Evolutionary conservation across 2,329 filamentous ascomycete species (phyloP), one percentile per base, ranked within the genome.

Genomic region (Nothopassalora personata): DNA sequence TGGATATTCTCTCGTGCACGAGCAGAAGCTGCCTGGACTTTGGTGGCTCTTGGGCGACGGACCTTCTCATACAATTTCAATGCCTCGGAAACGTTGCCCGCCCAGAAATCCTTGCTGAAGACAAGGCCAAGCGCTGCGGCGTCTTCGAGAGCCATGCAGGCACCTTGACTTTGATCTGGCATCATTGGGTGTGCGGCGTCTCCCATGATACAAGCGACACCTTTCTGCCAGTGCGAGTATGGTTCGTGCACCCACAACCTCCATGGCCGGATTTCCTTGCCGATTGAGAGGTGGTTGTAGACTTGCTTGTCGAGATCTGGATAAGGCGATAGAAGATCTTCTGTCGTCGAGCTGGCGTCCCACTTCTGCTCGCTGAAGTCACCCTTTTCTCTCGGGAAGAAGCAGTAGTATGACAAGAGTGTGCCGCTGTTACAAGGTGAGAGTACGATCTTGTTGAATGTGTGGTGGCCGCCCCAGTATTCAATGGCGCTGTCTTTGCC

Each of bases 381-480:
- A 6, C 83, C 83, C 60, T 79, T 77, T 5, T 80, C 77, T 1
- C 82, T 78, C 0, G 85, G 81, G 72, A 87, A 88, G 77, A 88
- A 88, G 73, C 85, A 87, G 73, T 89, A 89, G 74, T 86, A 89
- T 0, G 84, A 87, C 3, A 88, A 76, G 2, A 88, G 74, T 60
- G 81, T 81, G 55, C 86, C 85, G 23, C 81, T 81, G 67, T 87
- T 86, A 74, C 86, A 89, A 5, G 86, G 85, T 0, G 85, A 87
- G 1, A 89, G 75, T 5, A 89, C 86, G 59, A 89, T 88, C 77
- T 89, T 89, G 72, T 88, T 83, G 51, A 60, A 64, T 67, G 83
- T 84, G 57, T 85, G 82, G 54, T 84, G 81, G 1, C 86, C 86
- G 28, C 86, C 86, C 86, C 86, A 89, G 75, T 87, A 89, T 71